Percentiles rank a stretch among this genome's conserved stretches.
Conservation (phyloP, 2,329 filamentous ascomycete species). For the Colletotrichum chrysophilum region DNA sequence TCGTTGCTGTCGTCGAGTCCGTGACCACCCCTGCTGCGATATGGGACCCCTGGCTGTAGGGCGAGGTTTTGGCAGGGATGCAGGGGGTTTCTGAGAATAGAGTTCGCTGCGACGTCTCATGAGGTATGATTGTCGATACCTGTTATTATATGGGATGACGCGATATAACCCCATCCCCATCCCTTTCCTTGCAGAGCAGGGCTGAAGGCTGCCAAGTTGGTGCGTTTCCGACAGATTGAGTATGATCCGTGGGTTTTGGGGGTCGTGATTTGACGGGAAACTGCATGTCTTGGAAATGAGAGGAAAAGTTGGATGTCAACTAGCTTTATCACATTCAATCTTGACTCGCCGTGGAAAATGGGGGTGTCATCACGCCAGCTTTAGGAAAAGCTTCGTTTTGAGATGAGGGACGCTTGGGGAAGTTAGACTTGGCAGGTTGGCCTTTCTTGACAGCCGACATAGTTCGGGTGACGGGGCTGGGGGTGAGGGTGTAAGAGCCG, state of each 20-base stretch:
- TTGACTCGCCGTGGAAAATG: not conserved
- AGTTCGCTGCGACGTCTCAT: constrained; percentile 17
- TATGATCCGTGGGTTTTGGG: not conserved
- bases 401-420: not conserved
- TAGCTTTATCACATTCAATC: not conserved
- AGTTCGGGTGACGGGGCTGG: not conserved
- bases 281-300: not conserved
- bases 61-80: not conserved
- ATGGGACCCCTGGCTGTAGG: not conserved
- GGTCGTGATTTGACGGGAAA: not conserved
- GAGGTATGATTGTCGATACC: constrained; percentile 8
- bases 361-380: not conserved
- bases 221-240: not conserved
- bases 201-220: not conserved
- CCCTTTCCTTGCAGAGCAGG: not conserved
- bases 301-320: not conserved
- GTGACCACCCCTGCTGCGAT: not conserved
- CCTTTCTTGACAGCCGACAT: not conserved
- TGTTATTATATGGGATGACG: not conserved
- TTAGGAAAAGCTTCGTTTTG: not conserved
- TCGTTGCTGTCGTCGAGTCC: not conserved
- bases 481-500: not conserved
- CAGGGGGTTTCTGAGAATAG: not conserved
- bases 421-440: not conserved
- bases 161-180: not conserved